phyloP scores from a whole-genome alignment of 1,284 basidiomycete genomes.

The Cryptococcus jaspeensis region DNA sequence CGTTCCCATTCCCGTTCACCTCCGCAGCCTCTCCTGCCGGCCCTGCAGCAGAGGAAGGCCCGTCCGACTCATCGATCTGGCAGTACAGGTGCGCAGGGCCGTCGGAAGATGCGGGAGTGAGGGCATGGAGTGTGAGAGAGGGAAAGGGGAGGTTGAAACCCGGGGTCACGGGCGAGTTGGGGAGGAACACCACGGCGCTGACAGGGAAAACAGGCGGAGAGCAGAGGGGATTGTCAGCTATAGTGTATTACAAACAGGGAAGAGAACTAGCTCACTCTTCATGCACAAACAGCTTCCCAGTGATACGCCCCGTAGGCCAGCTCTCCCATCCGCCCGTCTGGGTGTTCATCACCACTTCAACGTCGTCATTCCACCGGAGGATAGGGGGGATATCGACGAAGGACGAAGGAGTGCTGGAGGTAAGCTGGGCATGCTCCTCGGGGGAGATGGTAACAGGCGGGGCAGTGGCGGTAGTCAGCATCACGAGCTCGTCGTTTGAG shows the following conservation, averaged over 20 bases:
- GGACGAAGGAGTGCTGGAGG: constrained; percentile 72
- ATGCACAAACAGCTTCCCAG: constrained; percentile 72
- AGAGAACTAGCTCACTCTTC: constrained; percentile 64
- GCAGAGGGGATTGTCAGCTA: neutral
- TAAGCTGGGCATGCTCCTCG: constrained; percentile 66
- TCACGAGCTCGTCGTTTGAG: neutral
- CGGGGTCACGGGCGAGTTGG: constrained; percentile 43
- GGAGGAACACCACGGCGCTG: constrained; percentile 76
- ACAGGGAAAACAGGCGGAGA: constrained; percentile 2
- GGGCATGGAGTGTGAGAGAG: constrained; percentile 80
- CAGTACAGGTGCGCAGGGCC: constrained; percentile 74
- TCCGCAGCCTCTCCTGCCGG: neutral
- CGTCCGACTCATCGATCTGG: constrained; percentile 70
- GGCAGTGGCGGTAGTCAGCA: constrained; percentile 6
- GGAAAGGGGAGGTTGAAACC: constrained; percentile 82
- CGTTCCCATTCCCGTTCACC: constrained; percentile 4
- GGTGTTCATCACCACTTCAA: constrained; percentile 60
- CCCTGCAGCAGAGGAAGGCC: constrained; percentile 1
- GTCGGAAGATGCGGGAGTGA: constrained; percentile 64
- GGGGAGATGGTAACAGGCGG: constrained; percentile 56
- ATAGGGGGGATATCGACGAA: constrained; percentile 79
- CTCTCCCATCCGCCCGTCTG: constrained; percentile 53
- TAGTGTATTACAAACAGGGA: neutral
- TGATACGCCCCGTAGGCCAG: constrained; percentile 47
- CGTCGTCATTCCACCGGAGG: constrained; percentile 68